phyloP scores from a whole-genome alignment of 371 early-diverging fungal genomes.

The Zychaea mexicana region DNA sequence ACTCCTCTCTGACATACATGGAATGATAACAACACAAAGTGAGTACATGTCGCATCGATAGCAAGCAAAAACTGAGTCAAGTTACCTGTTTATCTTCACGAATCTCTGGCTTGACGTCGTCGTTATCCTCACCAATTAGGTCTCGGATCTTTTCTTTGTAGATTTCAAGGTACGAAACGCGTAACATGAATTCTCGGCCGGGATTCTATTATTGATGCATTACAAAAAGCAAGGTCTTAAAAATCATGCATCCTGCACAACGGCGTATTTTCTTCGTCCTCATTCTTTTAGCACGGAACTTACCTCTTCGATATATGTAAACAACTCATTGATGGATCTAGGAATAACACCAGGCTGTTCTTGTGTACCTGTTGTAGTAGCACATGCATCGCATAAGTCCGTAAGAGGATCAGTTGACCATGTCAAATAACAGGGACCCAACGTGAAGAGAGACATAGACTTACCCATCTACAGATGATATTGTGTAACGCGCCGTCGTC shows the following conservation, averaged over 20 bases:
- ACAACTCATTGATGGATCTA: conserved; percentile 57
- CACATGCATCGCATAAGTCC: too few species aligned
- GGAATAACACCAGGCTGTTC: conserved; percentile 63
- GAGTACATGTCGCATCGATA: too few species aligned
- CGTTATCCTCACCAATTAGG: conserved; percentile 56
- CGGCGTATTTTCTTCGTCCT: background rate
- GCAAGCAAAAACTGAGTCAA: too few species aligned
- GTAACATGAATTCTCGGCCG: conserved; percentile 25
- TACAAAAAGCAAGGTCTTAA: too few species aligned
- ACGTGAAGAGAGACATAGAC: too few species aligned
- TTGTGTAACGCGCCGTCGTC: background rate
- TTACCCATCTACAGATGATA: conserved; percentile 34
- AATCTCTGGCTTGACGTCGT: conserved; percentile 10
- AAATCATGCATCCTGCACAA: too few species aligned
- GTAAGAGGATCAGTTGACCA: too few species aligned
- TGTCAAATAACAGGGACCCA: too few species aligned
- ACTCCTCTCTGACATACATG: conserved; percentile 67
- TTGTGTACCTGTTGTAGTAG: conserved; percentile 55
- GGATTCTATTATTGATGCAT: conserved; percentile 13
- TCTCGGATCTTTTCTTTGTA: conserved; percentile 97
- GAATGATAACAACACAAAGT: too few species aligned
- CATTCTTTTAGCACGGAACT: too few species aligned
- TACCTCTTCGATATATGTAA: conserved; percentile 53
- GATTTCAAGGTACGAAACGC: conserved; percentile 89
- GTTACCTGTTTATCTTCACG: conserved; percentile 28